Conservation (phyloP, 176 grass and related monocot species). For the Bonia amplexicaulis region DNA sequence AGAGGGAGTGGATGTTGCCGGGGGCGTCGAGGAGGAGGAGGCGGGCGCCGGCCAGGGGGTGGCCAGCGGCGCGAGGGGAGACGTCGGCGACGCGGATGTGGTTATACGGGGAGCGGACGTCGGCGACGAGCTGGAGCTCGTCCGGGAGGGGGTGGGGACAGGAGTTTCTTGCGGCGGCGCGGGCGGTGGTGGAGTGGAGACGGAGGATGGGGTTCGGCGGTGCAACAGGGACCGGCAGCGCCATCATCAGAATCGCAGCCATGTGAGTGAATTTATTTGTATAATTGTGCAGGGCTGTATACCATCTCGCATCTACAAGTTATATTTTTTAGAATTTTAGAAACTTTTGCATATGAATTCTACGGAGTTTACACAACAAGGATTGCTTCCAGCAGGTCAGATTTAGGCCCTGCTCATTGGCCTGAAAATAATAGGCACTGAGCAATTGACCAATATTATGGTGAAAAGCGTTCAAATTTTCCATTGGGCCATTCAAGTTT, state of each 20-base stretch:
- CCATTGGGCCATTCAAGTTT: too few relatives aligned
- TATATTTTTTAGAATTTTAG: too few relatives aligned
- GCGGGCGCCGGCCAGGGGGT: conserved; percentile 76
- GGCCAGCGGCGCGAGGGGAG: conserved; percentile 48
- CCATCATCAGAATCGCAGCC: not conserved
- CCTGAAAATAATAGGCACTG: too few relatives aligned
- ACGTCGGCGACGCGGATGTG: conserved; percentile 81
- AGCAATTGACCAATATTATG: too few relatives aligned
- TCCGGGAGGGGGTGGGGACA: conserved; percentile 7
- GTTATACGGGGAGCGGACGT: conserved; percentile 55
- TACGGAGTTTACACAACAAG: too few relatives aligned
- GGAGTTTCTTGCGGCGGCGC: not conserved
- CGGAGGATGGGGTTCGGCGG: not conserved
- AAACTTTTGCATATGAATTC: too few relatives aligned
- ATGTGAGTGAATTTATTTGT: too few relatives aligned
- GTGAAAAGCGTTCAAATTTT: too few relatives aligned
- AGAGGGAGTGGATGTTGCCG: conserved; percentile 80
- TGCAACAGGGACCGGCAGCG: not conserved
- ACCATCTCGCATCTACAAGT: too few relatives aligned
- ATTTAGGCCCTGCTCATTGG: too few relatives aligned
- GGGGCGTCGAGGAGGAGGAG: conserved; percentile 69
- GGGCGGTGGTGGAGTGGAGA: not conserved
- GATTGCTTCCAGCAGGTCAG: too few relatives aligned
- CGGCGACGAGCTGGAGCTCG: conserved; percentile 59
- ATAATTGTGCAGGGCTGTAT: too few relatives aligned